Evolutionary conservation across 2,329 filamentous ascomycete species (phyloP).

Genomic region (Exutisphaerella laricina): DNA sequence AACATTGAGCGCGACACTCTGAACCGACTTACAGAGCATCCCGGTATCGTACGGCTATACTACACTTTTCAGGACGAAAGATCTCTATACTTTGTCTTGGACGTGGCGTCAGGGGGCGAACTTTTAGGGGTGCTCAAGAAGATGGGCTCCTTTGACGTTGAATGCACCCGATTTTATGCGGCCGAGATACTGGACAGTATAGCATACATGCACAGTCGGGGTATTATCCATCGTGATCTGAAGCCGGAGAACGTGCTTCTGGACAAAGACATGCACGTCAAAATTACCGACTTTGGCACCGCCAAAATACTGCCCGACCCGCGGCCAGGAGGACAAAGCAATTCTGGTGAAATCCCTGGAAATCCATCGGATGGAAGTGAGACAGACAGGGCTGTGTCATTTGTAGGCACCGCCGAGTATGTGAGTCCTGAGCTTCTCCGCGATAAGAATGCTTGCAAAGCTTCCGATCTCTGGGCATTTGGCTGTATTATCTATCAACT

Average conservation of each 20-base stretch:
- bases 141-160: conserved; percentile 87
- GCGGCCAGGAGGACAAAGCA: conserved; percentile 35
- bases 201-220: conserved; percentile 94
- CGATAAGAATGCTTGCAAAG: conserved; percentile 95
- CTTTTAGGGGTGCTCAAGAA: conserved; percentile 89
- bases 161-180: conserved; percentile 89
- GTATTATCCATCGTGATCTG: conserved; percentile 91
- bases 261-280: conserved; percentile 94
- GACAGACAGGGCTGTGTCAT: conserved; percentile 77
- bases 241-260: conserved; percentile 96
- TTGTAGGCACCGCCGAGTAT: conserved; percentile 96
- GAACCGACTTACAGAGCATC: conserved; percentile 92
- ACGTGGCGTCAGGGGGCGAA: conserved; percentile 87
- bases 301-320: conserved; percentile 74
- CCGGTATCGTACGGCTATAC: conserved; percentile 91
- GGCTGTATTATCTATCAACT: conserved; percentile 97
- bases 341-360: conserved; percentile 34
- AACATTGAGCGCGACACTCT: conserved; percentile 99
- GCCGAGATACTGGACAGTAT: conserved; percentile 95
- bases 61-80: conserved; percentile 98
- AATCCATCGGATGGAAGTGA: conserved; percentile 54
- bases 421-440: conserved; percentile 96
- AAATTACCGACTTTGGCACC: conserved; percentile 97
- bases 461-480: conserved; percentile 96
- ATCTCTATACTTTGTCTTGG: conserved; percentile 93